A percentile compares a stretch with the other conserved stretches of the same genome.
phyloP scores from a whole-genome alignment of 306 rosid genomes.

The Prunus armeniaca region DNA sequence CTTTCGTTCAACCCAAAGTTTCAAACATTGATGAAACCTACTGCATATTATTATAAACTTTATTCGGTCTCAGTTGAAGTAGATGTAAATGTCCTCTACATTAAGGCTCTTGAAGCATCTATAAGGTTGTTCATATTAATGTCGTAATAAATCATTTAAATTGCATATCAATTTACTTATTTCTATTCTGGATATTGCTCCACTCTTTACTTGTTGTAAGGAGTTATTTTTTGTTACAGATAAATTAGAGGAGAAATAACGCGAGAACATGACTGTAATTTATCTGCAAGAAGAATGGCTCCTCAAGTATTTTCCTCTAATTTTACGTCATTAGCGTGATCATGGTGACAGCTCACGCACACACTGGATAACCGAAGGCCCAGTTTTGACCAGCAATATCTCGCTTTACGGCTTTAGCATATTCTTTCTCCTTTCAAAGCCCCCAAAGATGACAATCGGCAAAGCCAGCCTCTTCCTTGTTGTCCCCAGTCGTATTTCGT shows the following conservation, averaged over 20 bases:
- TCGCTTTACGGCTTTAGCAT: background rate
- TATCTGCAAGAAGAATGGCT: too few species aligned
- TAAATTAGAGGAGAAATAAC: too few species aligned
- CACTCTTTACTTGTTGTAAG: too few species aligned
- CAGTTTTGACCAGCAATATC: background rate
- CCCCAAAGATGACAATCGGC: slow-evolving; percentile 9
- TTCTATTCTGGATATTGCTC: too few species aligned
- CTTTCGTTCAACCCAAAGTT: slow-evolving; percentile 3
- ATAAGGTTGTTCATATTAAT: background rate
- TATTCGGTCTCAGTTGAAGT: background rate
- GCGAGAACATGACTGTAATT: too few species aligned
- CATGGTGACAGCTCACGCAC: background rate
- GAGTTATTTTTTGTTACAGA: too few species aligned
- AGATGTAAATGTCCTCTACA: background rate
- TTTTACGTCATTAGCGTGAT: background rate
- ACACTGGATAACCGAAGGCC: too few species aligned
- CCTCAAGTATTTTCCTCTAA: background rate
- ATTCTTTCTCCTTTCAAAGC: background rate
- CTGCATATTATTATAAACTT: background rate
- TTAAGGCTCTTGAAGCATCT: background rate
- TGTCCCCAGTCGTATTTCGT: background rate
- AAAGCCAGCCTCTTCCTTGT: background rate
- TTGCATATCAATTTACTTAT: too few species aligned
- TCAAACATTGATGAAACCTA: background rate
- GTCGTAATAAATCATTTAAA: background rate